Base-by-base conservation (phyloP, 2,329 filamentous ascomycete genomes). In the Epichloe sp. region DNA sequence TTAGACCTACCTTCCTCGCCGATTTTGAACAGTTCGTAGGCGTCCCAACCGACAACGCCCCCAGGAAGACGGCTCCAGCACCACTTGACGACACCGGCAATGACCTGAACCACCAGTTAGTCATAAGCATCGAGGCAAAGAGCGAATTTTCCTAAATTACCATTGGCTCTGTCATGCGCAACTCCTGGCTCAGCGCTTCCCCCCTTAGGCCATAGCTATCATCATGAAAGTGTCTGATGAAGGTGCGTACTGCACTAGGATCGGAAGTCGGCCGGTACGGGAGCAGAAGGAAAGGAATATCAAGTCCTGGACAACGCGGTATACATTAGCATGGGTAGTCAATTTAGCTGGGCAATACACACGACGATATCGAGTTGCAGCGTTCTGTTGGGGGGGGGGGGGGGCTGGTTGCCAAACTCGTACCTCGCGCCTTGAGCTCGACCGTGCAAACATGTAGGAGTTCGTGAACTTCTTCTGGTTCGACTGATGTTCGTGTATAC, bases 61-160 rank as follows among this genome's bases (percentile, higher is more conserved):
- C 89, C 88, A 42, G 85, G 81, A 48, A 98, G 74, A 69, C 93
- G 82, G 65, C 88, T 90, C 93, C 93, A 98, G 68, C 91, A 97
- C 93, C 93, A 98, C 73, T 97, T 98, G 57, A 93, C 76, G 42
- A 96, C 89, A 60, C 90, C 93, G 57, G 89, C 90, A 50, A 98
- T 79, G 52, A 95, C 89, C 88, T 95, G 40, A 21, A 6, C 4
- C 10, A 37, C 19, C 11, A n/a, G n/a, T 52, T 19, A 52, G 50
- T 21, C 37, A 11, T 17, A n/a, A 46, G n/a, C 12, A 10, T 46
- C 6, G 3, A 7, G 17, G n/a, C 14, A 12, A 19, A 41, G 46
- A 34, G 4, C 3, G 4, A 14, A 19, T 21, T n/a, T 15, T 37
- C 36, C n/a, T 19, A 14, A 61, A 80, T 58, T 76, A 96, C 91